Conservation (phyloP, 768 basidiomycete species). For the Lactarius quietus region DNA sequence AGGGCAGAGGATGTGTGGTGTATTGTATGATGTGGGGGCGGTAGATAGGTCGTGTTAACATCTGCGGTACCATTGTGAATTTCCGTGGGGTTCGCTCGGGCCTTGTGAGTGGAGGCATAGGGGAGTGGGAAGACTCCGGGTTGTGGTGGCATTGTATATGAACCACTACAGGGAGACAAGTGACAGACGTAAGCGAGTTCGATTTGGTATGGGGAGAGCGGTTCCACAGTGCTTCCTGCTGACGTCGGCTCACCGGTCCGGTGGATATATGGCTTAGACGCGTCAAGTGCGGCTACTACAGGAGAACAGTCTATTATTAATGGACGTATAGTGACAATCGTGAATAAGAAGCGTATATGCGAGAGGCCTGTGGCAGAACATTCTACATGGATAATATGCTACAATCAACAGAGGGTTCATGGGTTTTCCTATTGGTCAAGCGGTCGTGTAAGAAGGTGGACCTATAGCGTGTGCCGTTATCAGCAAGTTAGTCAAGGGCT, state of each 20-base stretch:
- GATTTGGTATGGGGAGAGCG: background rate
- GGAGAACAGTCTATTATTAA: background rate
- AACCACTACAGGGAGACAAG: background rate
- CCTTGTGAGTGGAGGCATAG: conserved; percentile 47
- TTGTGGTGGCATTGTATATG: conserved; percentile 56
- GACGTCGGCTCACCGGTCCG: conserved; percentile 9
- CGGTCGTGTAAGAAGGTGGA: conserved; percentile 39
- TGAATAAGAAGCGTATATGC: background rate
- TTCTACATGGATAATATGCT: conserved; percentile 14
- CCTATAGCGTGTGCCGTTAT: conserved; percentile 30
- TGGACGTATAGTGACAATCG: background rate
- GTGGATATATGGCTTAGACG: background rate
- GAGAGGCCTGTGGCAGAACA: conserved; percentile 6
- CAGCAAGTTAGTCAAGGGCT: background rate
- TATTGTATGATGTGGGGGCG: conserved; percentile 41
- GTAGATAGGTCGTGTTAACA: conserved; percentile 34
- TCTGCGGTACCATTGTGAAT: conserved; percentile 32
- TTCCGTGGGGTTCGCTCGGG: conserved; percentile 31
- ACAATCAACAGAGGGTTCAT: conserved; percentile 9
- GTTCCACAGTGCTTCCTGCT: background rate
- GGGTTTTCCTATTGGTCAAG: conserved; percentile 11
- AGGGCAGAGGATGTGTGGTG: conserved; percentile 46
- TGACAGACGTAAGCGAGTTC: background rate
- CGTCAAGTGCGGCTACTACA: too few species aligned
- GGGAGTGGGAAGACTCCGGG: conserved; percentile 65